Percentiles rank a stretch among this genome's conserved stretches.
phyloP scores from a whole-genome alignment of 371 early-diverging fungal species.

The Mortierella sp. region DNA sequence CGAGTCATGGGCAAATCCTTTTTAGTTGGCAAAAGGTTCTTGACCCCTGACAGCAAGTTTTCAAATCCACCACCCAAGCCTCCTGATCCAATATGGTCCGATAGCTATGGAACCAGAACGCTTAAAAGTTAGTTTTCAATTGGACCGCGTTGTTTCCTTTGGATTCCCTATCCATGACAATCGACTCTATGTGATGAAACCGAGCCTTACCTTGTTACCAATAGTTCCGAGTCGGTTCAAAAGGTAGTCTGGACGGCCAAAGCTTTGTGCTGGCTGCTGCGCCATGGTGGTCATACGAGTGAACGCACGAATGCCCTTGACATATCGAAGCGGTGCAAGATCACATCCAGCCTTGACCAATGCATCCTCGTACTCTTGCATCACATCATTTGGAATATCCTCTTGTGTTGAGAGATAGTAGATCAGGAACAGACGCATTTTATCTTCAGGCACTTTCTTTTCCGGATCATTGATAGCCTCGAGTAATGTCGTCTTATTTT shows the following conservation, averaged over 20 bases:
- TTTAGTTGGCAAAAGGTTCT: constrained; percentile 90
- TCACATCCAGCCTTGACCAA: constrained; percentile 81
- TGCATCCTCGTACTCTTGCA: constrained; percentile 85
- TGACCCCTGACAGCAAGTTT: constrained; percentile 91
- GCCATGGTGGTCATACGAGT: constrained; percentile 75
- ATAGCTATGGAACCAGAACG: constrained; percentile 59
- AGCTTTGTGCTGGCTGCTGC: constrained; percentile 59
- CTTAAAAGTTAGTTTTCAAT: too few species aligned
- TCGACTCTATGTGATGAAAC: background rate
- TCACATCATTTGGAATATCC: constrained; percentile 79
- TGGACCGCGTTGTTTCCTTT: too few species aligned
- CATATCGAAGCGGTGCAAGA: constrained; percentile 77
- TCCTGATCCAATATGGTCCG: constrained; percentile 81
- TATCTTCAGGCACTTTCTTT: constrained; percentile 87
- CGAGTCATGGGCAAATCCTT: constrained; percentile 89
- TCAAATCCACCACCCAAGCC: constrained; percentile 86
- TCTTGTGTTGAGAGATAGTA: constrained; percentile 83
- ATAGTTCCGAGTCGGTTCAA: constrained; percentile 82
- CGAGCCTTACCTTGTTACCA: constrained; percentile 77
- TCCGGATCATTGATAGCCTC: constrained; percentile 84
- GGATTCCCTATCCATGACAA: background rate
- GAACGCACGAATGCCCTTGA: constrained; percentile 82
- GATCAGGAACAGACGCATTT: constrained; percentile 89
- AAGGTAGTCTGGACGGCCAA: constrained; percentile 67
- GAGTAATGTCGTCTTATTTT: constrained; percentile 81